phyloP scores from a whole-genome alignment of 108 stramenopile genomes.

The Parietichytrium sp. region DNA sequence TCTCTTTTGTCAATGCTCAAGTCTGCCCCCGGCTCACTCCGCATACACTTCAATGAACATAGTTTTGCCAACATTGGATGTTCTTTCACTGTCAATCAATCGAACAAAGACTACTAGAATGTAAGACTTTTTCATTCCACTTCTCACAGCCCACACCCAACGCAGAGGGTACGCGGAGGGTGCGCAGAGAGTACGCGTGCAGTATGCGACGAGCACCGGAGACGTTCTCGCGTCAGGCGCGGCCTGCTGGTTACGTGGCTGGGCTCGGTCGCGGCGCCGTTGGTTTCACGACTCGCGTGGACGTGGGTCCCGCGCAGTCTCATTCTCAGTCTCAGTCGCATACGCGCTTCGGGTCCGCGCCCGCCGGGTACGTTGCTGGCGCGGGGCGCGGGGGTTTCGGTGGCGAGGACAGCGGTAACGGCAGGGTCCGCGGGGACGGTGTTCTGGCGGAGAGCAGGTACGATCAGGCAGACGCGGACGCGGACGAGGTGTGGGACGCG shows the following conservation, averaged over 20 bases:
- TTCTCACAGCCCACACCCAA: too few species aligned
- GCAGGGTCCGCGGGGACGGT: slow-evolving; percentile 41
- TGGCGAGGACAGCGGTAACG: slow-evolving; percentile 40
- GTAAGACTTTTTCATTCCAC: too few species aligned
- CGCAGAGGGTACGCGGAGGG: too few species aligned
- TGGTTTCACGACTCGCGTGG: slow-evolving; percentile 92
- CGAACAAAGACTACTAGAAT: too few species aligned
- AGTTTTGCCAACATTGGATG: too few species aligned
- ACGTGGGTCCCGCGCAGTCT: slow-evolving; percentile 58
- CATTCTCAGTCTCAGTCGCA: not conserved
- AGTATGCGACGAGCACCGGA: not conserved
- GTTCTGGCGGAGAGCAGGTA: slow-evolving; percentile 65
- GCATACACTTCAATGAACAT: too few species aligned
- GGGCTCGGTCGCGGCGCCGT: slow-evolving; percentile 93
- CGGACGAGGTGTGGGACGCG: slow-evolving; percentile 87
- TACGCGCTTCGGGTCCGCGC: slow-evolving; percentile 69
- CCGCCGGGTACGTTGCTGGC: slow-evolving; percentile 79
- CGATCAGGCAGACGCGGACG: slow-evolving; percentile 92
- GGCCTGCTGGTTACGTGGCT: slow-evolving; percentile 75
- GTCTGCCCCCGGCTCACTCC: too few species aligned
- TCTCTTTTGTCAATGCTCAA: too few species aligned
- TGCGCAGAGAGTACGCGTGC: too few species aligned
- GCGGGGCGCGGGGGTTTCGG: slow-evolving; percentile 36
- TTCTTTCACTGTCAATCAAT: too few species aligned
- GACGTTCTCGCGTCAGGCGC: not conserved